A percentile compares a stretch with the other conserved stretches of the same genome.
These are phyloP conservation scores for Eucalyptus urophylla DNA, from an alignment of 345 rosid genomes.

Conservation along the genomic window DNA sequence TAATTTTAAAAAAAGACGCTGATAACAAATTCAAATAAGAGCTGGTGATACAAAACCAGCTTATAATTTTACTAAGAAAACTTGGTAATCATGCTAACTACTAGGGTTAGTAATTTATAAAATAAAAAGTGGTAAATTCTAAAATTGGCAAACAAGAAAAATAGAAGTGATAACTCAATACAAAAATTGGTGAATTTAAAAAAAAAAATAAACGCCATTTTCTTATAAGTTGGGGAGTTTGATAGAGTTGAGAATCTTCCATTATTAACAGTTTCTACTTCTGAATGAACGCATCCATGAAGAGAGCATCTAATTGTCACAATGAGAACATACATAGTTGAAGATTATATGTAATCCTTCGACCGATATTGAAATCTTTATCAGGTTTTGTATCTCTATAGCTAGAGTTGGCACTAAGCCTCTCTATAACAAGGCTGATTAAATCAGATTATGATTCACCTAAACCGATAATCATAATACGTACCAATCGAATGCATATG, in stretches of 20 bases:
- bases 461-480: neutral
- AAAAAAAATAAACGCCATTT: neutral
- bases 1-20: neutral
- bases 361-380: neutral
- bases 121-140: neutral
- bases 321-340: neutral
- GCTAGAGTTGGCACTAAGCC: neutral
- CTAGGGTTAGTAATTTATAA: neutral
- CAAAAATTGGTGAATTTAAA: neutral
- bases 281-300: neutral
- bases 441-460: neutral
- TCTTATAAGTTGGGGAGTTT: neutral
- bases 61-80: neutral
- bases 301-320: neutral
- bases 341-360: neutral
- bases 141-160: neutral
- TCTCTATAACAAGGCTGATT: neutral
- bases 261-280: neutral
- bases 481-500: neutral
- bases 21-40: neutral
- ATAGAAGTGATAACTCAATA: neutral
- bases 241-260: neutral
- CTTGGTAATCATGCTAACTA: neutral
- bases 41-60: neutral
- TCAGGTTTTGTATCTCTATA: neutral